Conservation (phyloP, 179 eudicot species). For the Beta lomatogona region DNA sequence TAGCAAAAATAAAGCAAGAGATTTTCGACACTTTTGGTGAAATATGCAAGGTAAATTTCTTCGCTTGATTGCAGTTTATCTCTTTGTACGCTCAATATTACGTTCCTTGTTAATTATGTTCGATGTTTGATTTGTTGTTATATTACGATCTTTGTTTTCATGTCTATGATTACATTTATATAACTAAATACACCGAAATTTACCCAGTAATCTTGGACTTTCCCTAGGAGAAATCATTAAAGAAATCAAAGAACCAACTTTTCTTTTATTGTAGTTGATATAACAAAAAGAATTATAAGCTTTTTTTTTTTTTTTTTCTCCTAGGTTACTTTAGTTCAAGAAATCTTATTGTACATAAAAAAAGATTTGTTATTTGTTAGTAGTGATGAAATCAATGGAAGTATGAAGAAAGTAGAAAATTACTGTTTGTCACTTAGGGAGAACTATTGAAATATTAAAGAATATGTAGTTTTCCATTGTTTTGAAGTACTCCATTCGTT, state of each 20-base stretch:
- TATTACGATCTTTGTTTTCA: not conserved
- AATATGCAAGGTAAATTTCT: conserved; percentile 13
- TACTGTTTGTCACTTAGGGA: too few relatives aligned
- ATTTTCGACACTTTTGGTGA: too few relatives aligned
- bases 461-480: too few relatives aligned
- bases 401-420: too few relatives aligned
- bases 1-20: too few relatives aligned
- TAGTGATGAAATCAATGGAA: not conserved
- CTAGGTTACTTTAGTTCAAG: not conserved
- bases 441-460: too few relatives aligned
- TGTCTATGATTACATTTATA: not conserved
- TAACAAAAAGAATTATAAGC: not conserved
- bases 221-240: not conserved
- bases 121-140: not conserved
- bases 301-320: not conserved
- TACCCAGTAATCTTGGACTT: not conserved
- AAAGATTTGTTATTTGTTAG: not conserved
- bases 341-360: not conserved
- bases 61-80: too few relatives aligned
- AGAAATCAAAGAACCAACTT: not conserved
- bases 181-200: not conserved
- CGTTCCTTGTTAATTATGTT: too few relatives aligned
- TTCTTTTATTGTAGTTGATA: not conserved
- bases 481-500: too few relatives aligned
- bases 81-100: not conserved